phyloP scores from a whole-genome alignment of 805 yeast genomes.

The Cyberlindnera bimundalis region DNA sequence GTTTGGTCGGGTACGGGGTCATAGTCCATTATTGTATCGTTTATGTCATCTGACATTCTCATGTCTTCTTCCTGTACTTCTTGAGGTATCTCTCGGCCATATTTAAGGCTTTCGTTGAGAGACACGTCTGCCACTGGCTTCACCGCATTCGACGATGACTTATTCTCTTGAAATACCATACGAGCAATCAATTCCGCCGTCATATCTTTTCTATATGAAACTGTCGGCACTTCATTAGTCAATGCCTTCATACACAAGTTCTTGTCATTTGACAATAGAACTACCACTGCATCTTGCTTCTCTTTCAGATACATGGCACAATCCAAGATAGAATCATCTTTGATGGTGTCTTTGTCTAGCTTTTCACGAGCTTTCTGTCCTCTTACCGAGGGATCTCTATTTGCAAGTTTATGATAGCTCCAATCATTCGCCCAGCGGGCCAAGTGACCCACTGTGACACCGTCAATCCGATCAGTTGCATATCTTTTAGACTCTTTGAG shows the following conservation, averaged over 20 bases:
- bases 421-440: conserved; percentile 78
- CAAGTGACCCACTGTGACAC: conserved; percentile 43
- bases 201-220: conserved; percentile 44
- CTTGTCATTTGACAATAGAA: conserved; percentile 76
- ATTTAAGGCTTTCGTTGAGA: no score
- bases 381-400: conserved; percentile 43
- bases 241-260: conserved; percentile 79
- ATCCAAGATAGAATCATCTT: conserved; percentile 85
- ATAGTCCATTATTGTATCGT: no score
- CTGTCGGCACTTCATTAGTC: conserved; percentile 60
- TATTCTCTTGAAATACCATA: conserved; percentile 37
- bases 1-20: no score
- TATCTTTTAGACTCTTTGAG: conserved; percentile 48
- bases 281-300: conserved; percentile 40
- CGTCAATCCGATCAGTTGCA: conserved; percentile 15
- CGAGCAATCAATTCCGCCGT: conserved; percentile 44
- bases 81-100: background rate
- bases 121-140: no score
- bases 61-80: background rate
- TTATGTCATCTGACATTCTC: no score
- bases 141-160: conserved; percentile 1
- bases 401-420: conserved; percentile 62
- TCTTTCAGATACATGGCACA: conserved; percentile 67
- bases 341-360: conserved; percentile 40
- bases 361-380: conserved; percentile 64